Conservation (phyloP, 257 asterid genomes). For the Gentiana dahurica region DNA sequence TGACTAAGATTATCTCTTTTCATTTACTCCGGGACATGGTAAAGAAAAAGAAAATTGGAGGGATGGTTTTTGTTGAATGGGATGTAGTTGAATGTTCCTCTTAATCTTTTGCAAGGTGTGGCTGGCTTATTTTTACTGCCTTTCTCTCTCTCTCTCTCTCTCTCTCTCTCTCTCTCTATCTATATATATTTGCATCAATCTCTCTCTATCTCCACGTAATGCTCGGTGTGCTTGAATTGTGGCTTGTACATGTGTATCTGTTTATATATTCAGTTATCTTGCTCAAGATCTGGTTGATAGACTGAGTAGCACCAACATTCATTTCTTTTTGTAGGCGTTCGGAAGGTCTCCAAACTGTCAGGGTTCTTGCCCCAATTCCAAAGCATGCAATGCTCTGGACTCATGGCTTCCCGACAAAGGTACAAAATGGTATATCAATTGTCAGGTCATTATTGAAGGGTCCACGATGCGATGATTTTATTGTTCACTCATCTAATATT, state of each 20-base stretch:
- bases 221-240: too few species aligned
- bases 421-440: conserved; percentile 9
- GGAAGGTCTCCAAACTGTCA: conserved; percentile 66
- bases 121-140: too few species aligned
- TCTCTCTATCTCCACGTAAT: too few species aligned
- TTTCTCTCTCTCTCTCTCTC: background rate
- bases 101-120: too few species aligned
- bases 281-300: background rate
- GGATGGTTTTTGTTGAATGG: background rate
- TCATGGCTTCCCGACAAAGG: conserved; percentile 93
- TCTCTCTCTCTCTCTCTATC: background rate
- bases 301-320: background rate
- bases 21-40: background rate
- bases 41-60: background rate
- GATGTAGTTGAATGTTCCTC: too few species aligned
- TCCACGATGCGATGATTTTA: too few species aligned
- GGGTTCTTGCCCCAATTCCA: conserved; percentile 86
- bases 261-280: background rate
- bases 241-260: background rate
- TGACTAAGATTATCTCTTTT: background rate
- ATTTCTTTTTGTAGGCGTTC: conserved; percentile 51
- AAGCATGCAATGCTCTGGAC: conserved; percentile 82
- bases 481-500: too few species aligned
- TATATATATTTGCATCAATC: too few species aligned
- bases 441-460: too few species aligned